Conservation (phyloP, 306 rosid species). For the Quercus glauca region DNA sequence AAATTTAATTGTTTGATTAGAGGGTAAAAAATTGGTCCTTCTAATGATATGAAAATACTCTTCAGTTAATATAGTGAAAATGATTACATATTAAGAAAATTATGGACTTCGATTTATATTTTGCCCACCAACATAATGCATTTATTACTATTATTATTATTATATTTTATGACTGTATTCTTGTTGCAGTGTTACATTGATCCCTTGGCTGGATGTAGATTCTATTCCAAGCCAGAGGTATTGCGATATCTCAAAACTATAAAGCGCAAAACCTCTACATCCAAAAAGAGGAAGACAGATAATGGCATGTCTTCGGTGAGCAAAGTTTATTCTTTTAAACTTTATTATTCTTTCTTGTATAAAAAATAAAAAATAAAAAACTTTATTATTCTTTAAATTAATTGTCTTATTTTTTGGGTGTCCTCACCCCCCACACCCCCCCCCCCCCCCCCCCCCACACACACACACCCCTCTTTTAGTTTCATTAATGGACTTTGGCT, state of each 20-base stretch:
- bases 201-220: constrained; percentile 53
- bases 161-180: constrained; percentile 10
- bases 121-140: constrained; percentile 5
- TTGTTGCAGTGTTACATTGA: constrained; percentile 70
- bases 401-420: neutral
- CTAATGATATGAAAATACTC: too few relatives aligned
- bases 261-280: constrained; percentile 31
- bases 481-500: neutral
- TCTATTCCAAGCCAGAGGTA: constrained; percentile 87
- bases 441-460: neutral
- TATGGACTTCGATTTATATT: constrained; percentile 2
- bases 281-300: constrained; percentile 34
- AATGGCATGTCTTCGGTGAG: constrained; percentile 26
- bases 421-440: too few relatives aligned
- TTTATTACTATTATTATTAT: neutral
- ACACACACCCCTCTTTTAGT: too few relatives aligned
- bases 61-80: neutral
- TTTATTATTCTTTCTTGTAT: neutral
- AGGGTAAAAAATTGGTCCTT: too few relatives aligned
- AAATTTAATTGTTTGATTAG: too few relatives aligned
- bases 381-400: neutral
- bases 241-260: constrained; percentile 59
- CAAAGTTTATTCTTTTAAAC: constrained; percentile 40
- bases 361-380: too few relatives aligned
- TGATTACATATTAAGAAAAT: neutral